Conservation (phyloP, 2,329 filamentous ascomycete genomes). For the Stenocarpella maydis region DNA sequence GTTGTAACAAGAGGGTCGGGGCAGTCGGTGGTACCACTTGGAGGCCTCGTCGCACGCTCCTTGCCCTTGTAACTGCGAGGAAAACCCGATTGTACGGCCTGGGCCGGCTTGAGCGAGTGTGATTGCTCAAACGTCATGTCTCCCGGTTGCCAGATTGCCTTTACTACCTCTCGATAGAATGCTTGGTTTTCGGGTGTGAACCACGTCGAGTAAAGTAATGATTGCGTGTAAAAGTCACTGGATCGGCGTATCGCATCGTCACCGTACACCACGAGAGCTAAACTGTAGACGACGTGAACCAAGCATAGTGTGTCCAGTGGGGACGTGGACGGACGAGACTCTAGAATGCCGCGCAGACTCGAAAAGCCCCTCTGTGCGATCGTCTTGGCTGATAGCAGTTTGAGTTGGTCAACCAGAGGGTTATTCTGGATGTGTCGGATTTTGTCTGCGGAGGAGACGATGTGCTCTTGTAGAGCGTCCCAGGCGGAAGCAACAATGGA, state of each 20-base stretch:
- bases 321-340: slow-evolving; percentile 47
- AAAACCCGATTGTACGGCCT: slow-evolving; percentile 35
- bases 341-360: slow-evolving; percentile 50
- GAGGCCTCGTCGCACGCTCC: slow-evolving; percentile 42
- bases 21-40: slow-evolving; percentile 25
- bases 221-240: slow-evolving; percentile 55
- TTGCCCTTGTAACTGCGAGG: slow-evolving; percentile 53
- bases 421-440: slow-evolving; percentile 51
- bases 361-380: slow-evolving; percentile 54
- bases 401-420: slow-evolving; percentile 51
- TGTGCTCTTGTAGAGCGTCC: slow-evolving; percentile 56
- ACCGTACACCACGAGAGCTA: slow-evolving; percentile 55
- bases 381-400: slow-evolving; percentile 47
- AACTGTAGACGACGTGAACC: slow-evolving; percentile 59
- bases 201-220: slow-evolving; percentile 52
- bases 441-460: slow-evolving; percentile 54
- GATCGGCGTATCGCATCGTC: slow-evolving; percentile 48
- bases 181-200: slow-evolving; percentile 49
- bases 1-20: slow-evolving; percentile 51
- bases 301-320: slow-evolving; percentile 59
- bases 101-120: slow-evolving; percentile 39
- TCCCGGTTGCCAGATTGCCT: slow-evolving; percentile 58
- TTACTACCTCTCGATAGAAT: slow-evolving; percentile 54
- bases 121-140: slow-evolving; percentile 44
- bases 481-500: slow-evolving; percentile 54